Evolutionary conservation across 306 rosid species (phyloP), one percentile per base, ranked within the genome.

Genomic region (Lablab purpureus): DNA sequence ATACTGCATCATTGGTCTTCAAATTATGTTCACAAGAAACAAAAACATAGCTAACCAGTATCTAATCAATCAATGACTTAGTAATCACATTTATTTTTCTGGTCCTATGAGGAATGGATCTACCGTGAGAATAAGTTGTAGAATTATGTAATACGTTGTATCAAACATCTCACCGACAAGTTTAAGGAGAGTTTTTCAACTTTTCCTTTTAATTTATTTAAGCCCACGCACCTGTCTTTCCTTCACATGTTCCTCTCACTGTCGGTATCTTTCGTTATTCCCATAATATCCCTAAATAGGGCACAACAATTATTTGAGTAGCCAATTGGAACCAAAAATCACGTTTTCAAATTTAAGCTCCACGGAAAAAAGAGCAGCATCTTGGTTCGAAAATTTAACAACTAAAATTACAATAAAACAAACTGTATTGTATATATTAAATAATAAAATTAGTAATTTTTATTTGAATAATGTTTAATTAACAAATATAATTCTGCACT

Each of bases 81-180:
- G 45, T 22, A 41, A 67, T 67, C 18, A 21, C 7, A 40, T 21
- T 21, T 21, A 67, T 2, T 40, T 21, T 67, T 40, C 19, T 40
- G 32, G 1, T 7, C 50, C 11, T 10, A 2, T 6, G 51, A 36
- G 21, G 71, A 34, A 21, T 14, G 15, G 77, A 72, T 72, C 63
- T 58, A 73, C 14, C 45, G 9, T 51, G 30, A 56, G 45, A 52
- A 34, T 2, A 51, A 51, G 49, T 52, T 15, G 58, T 10, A 74
- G 37, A 56, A 74, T 40, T 56, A 56, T 58, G 41, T 23, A 54
- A 54, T 27, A 73, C 4, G 7, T 21, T 36, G 66, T 3, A 1
- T 8, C 62, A 28, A 49, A 76, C 17, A 50, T 55, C 14, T 43
- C 80, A 75, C 84, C 84, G 84, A 81, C 84, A 75, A 23, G 71